Base-by-base conservation (phyloP, 441 rosid species). In the Croton setiger region DNA sequence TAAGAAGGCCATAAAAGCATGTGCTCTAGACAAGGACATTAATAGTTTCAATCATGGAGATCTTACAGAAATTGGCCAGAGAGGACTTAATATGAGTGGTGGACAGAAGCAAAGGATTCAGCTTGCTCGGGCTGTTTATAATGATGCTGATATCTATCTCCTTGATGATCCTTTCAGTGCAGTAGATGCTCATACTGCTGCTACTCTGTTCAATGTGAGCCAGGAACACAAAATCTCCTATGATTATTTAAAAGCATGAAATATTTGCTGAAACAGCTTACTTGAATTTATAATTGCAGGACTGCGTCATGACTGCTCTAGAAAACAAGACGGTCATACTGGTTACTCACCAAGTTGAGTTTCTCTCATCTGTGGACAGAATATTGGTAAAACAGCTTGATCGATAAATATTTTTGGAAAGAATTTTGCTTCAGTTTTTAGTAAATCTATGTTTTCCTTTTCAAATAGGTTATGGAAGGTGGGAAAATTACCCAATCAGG, bases 341-440 rank as follows among this genome's bases (percentile, higher is more conserved):
- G 8, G 89, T 87, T 63, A 89, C 97, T 75, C 98, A 91, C 77
- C 98, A 93, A 86, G 95, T 93, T 71, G 97, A 93, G 68, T 93
- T 93, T 72, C 97, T 93, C 67, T 81, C 94, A 14, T 80, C 80
- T 67, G 94, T 91, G 23, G 89, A 93, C 64, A 80, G 62, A 69
- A 86, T 93, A 76, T 65, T 88, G 90, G 98, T 90, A 86, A 74
- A 54, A 43, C 35, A 35, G 27, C 15, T 51, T 56, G 43, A 27
- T 35, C 56, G n/a, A 66, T 9, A 60, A 18, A 14, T 33, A 44
- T 3, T 44, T 39, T 20, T 15, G 15, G 0, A 17, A 23, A 13
- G 3, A 23, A 39, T 45, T 13, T 43, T 49, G 48, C 44, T 9
- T 36, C 2, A 13, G 3, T 9, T 7, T 67, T 49, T 23, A 56